Base-by-base conservation (phyloP, 768 basidiomycete species). In the Kwoniella mangroviensis region DNA sequence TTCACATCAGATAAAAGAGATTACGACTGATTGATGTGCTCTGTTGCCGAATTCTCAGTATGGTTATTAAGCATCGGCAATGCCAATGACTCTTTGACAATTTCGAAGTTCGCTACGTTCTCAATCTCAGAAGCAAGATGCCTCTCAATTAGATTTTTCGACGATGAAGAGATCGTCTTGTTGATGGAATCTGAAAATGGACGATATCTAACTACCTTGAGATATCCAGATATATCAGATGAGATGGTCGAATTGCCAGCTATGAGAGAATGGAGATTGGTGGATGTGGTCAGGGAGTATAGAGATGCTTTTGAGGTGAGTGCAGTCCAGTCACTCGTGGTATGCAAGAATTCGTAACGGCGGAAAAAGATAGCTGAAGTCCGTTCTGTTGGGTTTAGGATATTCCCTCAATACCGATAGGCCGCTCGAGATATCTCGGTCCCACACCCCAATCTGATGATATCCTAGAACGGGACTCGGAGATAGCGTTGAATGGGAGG, bases 71-170 rank as follows among this genome's bases (percentile, higher is more conserved):
- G 9, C 34, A 34, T 34, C 45, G 6, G 15, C 45, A 49, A 49
- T 49, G 12, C 45, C 45, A 19, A 49, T 13, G 15, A 19, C 5
- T 34, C 34, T 49, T 19, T 13, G 4, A 26, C 56, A 57, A 57
- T 17, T 12, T 24, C 63, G 15, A 34, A 19, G 2, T 42, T 65
- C 22, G 43, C 59, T 4, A 40, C 65, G 9, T 75, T 57, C n/a
- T 19, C 49, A 7, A 34, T 7, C 34, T 34, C 34, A 34, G 34
- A 34, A 34, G 34, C 59, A 7, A 49, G 13, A 1, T 73, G 72
- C 28, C 65, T 78, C 3, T 63, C 72, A 10, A 22, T 75, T 4
- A 67, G 74, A 45, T 75, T 78, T 67, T 78, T 78, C 62, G 77
- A 78, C 54, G 73, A 75, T 45, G 56, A 64, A 34, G 77, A 78